These are phyloP conservation scores for Pleurotus sapidus DNA, from an alignment of 768 basidiomycete species.

Conservation along the genomic window DNA sequence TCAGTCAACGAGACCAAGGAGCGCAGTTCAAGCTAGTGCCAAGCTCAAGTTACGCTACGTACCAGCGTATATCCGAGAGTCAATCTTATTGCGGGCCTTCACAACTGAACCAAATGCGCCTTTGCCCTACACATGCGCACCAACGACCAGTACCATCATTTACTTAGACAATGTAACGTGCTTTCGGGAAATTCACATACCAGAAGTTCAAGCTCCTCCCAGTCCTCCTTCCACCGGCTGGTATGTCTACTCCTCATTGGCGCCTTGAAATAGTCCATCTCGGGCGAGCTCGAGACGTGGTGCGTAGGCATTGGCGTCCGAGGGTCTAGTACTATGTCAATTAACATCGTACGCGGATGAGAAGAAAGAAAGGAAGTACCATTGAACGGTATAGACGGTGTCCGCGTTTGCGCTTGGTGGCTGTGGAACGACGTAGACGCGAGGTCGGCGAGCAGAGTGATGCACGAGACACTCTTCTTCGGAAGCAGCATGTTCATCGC, in stretches of 20 bases:
- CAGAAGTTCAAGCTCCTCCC: slow-evolving; percentile 87
- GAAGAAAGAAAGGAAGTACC: slow-evolving; percentile 13
- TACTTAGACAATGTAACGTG: background rate
- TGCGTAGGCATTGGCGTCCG: slow-evolving; percentile 48
- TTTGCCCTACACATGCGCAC: slow-evolving; percentile 53
- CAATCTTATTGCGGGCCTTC: slow-evolving; percentile 88
- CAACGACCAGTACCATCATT: background rate
- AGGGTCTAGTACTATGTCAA: slow-evolving; percentile 26
- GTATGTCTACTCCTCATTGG: slow-evolving; percentile 44
- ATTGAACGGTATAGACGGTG: slow-evolving; percentile 22
- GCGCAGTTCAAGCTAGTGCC: background rate
- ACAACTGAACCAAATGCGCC: slow-evolving; percentile 95
- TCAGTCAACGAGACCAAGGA: background rate
- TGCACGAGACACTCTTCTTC: slow-evolving; percentile 57
- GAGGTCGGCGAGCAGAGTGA: slow-evolving; percentile 56
- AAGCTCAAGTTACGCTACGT: slow-evolving; percentile 15
- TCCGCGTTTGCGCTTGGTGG: slow-evolving; percentile 15
- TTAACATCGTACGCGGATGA: slow-evolving; percentile 1
- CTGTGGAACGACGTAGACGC: slow-evolving; percentile 36
- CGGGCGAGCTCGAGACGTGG: slow-evolving; percentile 51
- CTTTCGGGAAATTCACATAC: slow-evolving; percentile 32
- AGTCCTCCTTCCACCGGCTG: slow-evolving; percentile 91
- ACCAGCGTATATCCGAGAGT: slow-evolving; percentile 82
- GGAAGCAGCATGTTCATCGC: slow-evolving; percentile 60
- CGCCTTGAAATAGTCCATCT: slow-evolving; percentile 58